Percentiles rank a stretch among this genome's conserved stretches.
Conservation (phyloP, 1,139 yeast genomes). For the Wickerhamomyces sp. region DNA sequence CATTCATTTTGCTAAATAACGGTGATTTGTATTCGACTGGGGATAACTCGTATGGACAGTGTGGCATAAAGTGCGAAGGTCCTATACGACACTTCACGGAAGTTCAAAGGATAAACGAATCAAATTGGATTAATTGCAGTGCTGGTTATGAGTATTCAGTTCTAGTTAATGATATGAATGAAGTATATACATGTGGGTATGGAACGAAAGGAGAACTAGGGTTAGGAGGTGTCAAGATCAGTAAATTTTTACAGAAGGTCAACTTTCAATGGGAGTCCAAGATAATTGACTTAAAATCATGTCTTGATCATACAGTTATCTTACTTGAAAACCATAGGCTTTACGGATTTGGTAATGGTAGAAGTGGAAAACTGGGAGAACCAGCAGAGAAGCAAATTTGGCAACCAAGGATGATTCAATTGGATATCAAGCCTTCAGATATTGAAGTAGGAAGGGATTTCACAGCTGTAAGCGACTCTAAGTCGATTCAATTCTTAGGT, state of each 20-base stretch:
- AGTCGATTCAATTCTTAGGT: slow-evolving; percentile 21
- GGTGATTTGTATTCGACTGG: slow-evolving; percentile 62
- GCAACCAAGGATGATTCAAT: slow-evolving; percentile 25
- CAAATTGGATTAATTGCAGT: slow-evolving; percentile 40
- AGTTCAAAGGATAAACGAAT: slow-evolving; percentile 25
- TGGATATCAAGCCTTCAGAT: slow-evolving; percentile 12
- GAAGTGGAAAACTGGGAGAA: slow-evolving; percentile 62
- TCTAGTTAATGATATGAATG: slow-evolving; percentile 38
- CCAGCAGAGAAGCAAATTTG: slow-evolving; percentile 13
- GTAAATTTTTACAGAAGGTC: slow-evolving; percentile 17
- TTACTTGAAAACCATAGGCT: slow-evolving; percentile 38
- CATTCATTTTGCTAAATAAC: slow-evolving; percentile 49
- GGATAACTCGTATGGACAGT: slow-evolving; percentile 52
- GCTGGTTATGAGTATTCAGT: slow-evolving; percentile 83
- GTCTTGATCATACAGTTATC: slow-evolving; percentile 56
- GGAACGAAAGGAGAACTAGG: slow-evolving; percentile 82
- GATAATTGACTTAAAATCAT: slow-evolving; percentile 36
- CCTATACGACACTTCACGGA: slow-evolving; percentile 22
- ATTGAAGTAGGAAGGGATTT: slow-evolving; percentile 45
- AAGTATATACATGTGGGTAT: slow-evolving; percentile 50
- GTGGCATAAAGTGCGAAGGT: slow-evolving; percentile 22
- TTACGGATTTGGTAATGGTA: slow-evolving; percentile 81
- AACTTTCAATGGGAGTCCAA: slow-evolving; percentile 13
- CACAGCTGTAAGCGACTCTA: slow-evolving; percentile 23
- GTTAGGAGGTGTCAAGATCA: slow-evolving; percentile 32